phyloP scores from a whole-genome alignment of 139 green algal species.

The Haematococcus sp. region DNA sequence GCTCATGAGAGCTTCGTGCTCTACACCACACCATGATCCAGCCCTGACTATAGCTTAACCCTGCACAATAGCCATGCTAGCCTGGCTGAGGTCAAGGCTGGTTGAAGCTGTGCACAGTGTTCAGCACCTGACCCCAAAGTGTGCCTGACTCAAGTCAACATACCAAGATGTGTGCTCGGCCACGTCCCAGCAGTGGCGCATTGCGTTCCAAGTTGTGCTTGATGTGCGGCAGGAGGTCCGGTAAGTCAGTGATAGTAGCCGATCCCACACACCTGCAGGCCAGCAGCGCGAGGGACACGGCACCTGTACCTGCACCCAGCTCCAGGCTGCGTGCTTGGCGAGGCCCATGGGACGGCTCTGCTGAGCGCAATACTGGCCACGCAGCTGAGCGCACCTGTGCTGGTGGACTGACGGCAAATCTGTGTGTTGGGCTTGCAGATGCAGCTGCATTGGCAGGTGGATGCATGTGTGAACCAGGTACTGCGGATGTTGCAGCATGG shows the following conservation, averaged over 20 bases:
- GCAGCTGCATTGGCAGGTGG: too few relatives aligned
- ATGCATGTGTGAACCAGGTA: too few relatives aligned
- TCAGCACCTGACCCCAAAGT: too few relatives aligned
- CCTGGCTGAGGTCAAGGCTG: not conserved
- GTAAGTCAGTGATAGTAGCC: constrained; percentile 37
- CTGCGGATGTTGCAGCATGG: too few relatives aligned
- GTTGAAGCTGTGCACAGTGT: not conserved
- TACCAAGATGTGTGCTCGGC: not conserved
- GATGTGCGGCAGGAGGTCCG: constrained; percentile 37
- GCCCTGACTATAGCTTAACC: too few relatives aligned
- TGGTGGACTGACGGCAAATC: too few relatives aligned
- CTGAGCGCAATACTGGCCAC: too few relatives aligned
- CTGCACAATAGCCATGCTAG: constrained; percentile 4
- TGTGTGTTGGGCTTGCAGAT: too few relatives aligned
- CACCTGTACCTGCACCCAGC: constrained; percentile 39
- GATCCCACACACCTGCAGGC: constrained; percentile 10
- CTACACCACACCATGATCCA: too few relatives aligned
- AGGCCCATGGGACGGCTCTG: not conserved
- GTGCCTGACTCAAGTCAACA: too few relatives aligned
- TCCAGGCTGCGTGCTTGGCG: constrained; percentile 6
- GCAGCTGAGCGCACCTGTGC: too few relatives aligned
- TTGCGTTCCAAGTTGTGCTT: constrained; percentile 16
- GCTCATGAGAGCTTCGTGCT: too few relatives aligned
- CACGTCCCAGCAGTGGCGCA: not conserved
- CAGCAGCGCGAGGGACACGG: constrained; percentile 29